Conservation (phyloP, 495 filamentous ascomycete genomes). For the Penicillium longicatenatum region DNA sequence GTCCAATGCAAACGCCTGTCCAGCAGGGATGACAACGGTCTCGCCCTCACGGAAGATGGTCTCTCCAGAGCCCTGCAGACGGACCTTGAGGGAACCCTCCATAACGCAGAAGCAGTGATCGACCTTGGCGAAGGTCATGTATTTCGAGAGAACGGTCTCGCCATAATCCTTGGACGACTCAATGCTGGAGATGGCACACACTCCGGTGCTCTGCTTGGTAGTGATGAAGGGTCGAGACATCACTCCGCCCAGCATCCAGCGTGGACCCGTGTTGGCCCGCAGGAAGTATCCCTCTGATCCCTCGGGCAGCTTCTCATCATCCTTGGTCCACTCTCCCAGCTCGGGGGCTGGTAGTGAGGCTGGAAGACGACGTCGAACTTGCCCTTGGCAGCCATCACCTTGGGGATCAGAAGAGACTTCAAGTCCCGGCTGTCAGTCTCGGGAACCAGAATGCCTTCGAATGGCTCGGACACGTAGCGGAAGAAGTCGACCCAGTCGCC, state of each 20-base stretch:
- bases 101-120: constrained; percentile 44
- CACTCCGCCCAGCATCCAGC: constrained; percentile 45
- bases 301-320: constrained; percentile 44
- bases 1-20: constrained; percentile 38
- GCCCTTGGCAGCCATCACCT: constrained; percentile 51
- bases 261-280: constrained; percentile 42
- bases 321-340: constrained; percentile 41
- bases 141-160: constrained; percentile 31
- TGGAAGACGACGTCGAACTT: constrained; percentile 52
- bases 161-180: constrained; percentile 40
- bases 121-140: constrained; percentile 39
- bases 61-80: constrained; percentile 31
- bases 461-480: constrained; percentile 51
- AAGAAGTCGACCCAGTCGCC: constrained; percentile 58
- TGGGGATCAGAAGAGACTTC: constrained; percentile 47
- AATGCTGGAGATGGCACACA: constrained; percentile 51
- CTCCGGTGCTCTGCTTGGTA: constrained; percentile 41
- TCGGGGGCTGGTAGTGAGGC: constrained; percentile 43
- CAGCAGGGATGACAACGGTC: constrained; percentile 45
- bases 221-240: constrained; percentile 48
- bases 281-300: constrained; percentile 42
- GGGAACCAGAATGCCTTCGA: constrained; percentile 51
- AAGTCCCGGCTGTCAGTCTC: constrained; percentile 45
- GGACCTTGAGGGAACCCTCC: constrained; percentile 42
- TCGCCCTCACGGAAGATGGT: constrained; percentile 39